phyloP scores from a whole-genome alignment of 1,139 yeast species.

The Sugiyamaella novakii region DNA sequence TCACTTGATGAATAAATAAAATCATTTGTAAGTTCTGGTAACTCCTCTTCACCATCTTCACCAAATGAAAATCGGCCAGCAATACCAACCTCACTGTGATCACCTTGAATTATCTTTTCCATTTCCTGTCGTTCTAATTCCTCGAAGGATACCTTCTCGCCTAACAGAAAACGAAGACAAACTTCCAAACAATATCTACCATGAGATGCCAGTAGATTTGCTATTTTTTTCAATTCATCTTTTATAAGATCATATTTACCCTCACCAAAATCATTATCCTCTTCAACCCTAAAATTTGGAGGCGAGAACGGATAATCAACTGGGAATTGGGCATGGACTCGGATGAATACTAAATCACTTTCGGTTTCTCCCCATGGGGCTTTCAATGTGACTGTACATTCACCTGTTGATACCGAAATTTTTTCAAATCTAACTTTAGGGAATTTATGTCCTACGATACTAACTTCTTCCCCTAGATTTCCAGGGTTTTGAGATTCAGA shows the following conservation, averaged over 20 bases:
- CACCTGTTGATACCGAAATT: constrained; percentile 86
- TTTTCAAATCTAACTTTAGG: constrained; percentile 85
- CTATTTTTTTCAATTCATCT: constrained; percentile 55
- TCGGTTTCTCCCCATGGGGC: constrained; percentile 67
- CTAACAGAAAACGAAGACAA: constrained; percentile 74
- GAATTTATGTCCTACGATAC: constrained; percentile 85
- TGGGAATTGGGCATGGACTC: constrained; percentile 72
- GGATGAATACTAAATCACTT: constrained; percentile 65
- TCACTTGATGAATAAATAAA: constrained; percentile 14
- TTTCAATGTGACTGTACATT: constrained; percentile 66
- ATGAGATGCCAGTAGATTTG: constrained; percentile 57
- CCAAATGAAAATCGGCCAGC: constrained; percentile 10
- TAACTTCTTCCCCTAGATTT: constrained; percentile 87
- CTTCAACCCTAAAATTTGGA: constrained; percentile 72
- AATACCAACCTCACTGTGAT: constrained; percentile 8
- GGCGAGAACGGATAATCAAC: constrained; percentile 64
- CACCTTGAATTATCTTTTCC: constrained; percentile 6
- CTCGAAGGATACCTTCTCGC: constrained; percentile 60
- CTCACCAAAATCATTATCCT: constrained; percentile 64
- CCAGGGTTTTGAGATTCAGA: constrained; percentile 55
- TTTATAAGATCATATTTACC: constrained; percentile 55
- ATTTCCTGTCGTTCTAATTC: constrained; percentile 24
- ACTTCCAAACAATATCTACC: constrained; percentile 77
- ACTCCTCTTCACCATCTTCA: constrained; percentile 13
- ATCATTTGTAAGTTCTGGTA: constrained; percentile 14